Evolutionary conservation across 352 stramenopile species (phyloP), one percentile per base, ranked within the genome.

Genomic region (Phytophthora macrochlamydospora): DNA sequence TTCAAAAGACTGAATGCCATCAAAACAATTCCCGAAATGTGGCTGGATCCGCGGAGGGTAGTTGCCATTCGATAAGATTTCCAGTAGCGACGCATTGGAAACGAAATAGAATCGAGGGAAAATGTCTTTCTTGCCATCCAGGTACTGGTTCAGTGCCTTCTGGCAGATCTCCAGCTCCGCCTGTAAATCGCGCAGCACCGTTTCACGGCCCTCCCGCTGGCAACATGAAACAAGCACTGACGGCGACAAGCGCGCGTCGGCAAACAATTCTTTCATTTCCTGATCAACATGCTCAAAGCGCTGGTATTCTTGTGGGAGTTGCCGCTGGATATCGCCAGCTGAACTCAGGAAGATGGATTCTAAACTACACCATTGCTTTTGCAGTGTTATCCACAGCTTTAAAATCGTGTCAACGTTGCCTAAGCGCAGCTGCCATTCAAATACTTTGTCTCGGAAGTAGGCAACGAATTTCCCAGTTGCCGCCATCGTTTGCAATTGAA

Each of bases 21-120:
- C 92, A 62, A 97, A 98, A 50, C 93, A 94, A 51, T 96, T 93
- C 7, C 89, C 89, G 44, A 98, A 86, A 63, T 98, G 92, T 9
- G 89, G 87, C 66, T 96, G 81, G 18, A 98, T 82, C 7, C 90
- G 89, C 3, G 87, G 82, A 7, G 93, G 93, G 2, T 71, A 63
- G 49, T 94, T 98, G 4, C 96, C 95, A 72, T 98, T 98, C 7
- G 87, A 97, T 33, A 99, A 73, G 61, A 99, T 98, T 59, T 98
- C 94, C 2, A 98, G 83, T 32, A 99, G 67, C 28, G 92, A 95
- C 14, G 97, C 90, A 29, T 98, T 98, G 11, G 93, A 98, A 35
- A 98, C 92, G 61, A 99, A 99, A 62, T 99, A 98, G 65, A 99
- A 99, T n/a, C 95, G 80, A 11, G 96, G 91, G 53, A 98, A 98